These are phyloP conservation scores for Saraca asoca DNA, from an alignment of 331 rosid genomes.

Conservation along the genomic window DNA sequence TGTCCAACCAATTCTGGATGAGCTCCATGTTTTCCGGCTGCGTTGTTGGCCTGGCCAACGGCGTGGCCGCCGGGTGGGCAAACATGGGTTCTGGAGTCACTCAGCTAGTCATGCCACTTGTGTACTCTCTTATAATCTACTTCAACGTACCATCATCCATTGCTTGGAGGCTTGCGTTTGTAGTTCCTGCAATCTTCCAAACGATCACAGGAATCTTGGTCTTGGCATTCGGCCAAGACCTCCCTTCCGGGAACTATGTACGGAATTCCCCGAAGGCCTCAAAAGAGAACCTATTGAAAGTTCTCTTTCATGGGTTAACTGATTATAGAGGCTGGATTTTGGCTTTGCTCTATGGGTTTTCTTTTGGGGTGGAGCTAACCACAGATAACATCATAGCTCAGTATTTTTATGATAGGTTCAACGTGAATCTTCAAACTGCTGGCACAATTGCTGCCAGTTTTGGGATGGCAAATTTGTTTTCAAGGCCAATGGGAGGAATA, in stretches of 20 bases:
- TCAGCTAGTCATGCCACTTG: constrained; percentile 56
- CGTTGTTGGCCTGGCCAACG: constrained; percentile 62
- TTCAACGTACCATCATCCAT: constrained; percentile 39
- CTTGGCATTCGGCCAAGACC: constrained; percentile 51
- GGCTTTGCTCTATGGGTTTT: constrained; percentile 46
- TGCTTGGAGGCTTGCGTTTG: constrained; percentile 54
- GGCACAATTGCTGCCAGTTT: constrained; percentile 62
- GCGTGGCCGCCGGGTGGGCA: constrained; percentile 69
- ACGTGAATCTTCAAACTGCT: constrained; percentile 43
- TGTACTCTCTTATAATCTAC: constrained; percentile 39
- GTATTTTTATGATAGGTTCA: constrained; percentile 59
- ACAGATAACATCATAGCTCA: constrained; percentile 55
- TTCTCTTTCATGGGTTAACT: constrained; percentile 34
- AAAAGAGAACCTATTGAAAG: not conserved
- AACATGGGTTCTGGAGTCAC: constrained; percentile 58
- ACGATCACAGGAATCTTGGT: constrained; percentile 43
- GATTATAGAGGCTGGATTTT: constrained; percentile 62
- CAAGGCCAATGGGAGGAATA: constrained; percentile 57
- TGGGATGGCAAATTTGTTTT: constrained; percentile 56
- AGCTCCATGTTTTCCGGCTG: constrained; percentile 56
- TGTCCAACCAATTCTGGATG: constrained; percentile 70
- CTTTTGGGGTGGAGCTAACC: constrained; percentile 60
- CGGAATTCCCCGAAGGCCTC: not conserved
- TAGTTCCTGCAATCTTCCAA: constrained; percentile 51
- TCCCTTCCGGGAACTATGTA: constrained; percentile 31